phyloP scores from a whole-genome alignment of 768 basidiomycete species.

The Boletus tylopilopsis region DNA sequence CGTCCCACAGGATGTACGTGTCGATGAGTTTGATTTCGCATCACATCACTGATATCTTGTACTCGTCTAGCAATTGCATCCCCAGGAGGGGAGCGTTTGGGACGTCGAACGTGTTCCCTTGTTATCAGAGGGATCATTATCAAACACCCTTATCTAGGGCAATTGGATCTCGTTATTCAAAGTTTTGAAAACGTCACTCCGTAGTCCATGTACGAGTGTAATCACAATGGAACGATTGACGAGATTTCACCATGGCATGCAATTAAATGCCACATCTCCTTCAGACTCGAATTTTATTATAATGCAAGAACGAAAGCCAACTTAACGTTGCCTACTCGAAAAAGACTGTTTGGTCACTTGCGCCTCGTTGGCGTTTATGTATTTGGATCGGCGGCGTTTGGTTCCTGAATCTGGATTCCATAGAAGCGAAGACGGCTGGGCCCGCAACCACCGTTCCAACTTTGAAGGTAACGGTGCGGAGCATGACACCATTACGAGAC shows the following conservation, averaged over 20 bases:
- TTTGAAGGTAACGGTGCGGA: neutral
- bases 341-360: neutral
- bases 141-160: neutral
- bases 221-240: neutral
- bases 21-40: neutral
- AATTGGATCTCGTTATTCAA: neutral
- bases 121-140: constrained; percentile 8
- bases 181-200: neutral
- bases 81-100: constrained; percentile 58
- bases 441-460: neutral
- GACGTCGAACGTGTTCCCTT: constrained; percentile 19
- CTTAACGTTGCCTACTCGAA: constrained; percentile 2
- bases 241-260: neutral
- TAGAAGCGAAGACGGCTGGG: constrained; percentile 1
- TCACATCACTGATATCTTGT: constrained; percentile 10
- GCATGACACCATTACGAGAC: constrained; percentile 15
- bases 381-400: constrained; percentile 1
- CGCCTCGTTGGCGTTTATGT: neutral
- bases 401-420: constrained; percentile 1
- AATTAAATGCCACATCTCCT: constrained; percentile 26
- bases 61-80: constrained; percentile 45
- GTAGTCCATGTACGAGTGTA: neutral
- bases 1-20: constrained; percentile 48
- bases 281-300: constrained; percentile 11
- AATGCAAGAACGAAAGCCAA: neutral